A percentile compares a stretch with the other conserved stretches of the same genome.
Evolutionary conservation across 2,329 filamentous ascomycete genomes (phyloP).

Genomic region (Aspergillus fischeri): DNA sequence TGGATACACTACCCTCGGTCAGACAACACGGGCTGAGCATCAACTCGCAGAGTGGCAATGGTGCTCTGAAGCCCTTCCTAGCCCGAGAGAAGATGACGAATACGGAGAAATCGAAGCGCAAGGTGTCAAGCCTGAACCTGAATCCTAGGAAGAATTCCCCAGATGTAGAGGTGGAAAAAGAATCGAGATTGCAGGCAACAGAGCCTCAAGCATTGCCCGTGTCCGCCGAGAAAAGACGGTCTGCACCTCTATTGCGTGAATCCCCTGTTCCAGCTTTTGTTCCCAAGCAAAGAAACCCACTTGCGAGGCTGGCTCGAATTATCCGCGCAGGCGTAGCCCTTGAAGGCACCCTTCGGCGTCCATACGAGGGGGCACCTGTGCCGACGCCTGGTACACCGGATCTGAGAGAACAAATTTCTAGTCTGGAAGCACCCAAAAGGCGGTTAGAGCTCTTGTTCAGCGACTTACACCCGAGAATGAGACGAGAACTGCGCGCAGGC

Average conservation of each 20-base stretch:
- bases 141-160: constrained; percentile 12
- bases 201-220: background rate
- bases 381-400: constrained; percentile 4
- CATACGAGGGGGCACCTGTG: constrained; percentile 3
- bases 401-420: constrained; percentile 8
- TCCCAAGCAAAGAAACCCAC: constrained; percentile 14
- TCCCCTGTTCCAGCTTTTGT: constrained; percentile 2
- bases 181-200: constrained; percentile 4
- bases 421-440: constrained; percentile 21
- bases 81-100: constrained; percentile 25
- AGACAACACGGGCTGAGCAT: constrained; percentile 39
- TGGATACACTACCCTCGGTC: constrained; percentile 50
- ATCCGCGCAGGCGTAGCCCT: constrained; percentile 37
- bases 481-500: constrained; percentile 39
- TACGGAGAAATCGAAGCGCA: constrained; percentile 23
- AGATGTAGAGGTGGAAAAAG: constrained; percentile 9
- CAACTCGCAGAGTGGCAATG: constrained; percentile 24
- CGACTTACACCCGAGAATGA: constrained; percentile 35
- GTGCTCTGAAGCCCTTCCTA: constrained; percentile 23
- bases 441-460: constrained; percentile 33
- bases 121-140: constrained; percentile 19
- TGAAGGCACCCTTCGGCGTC: constrained; percentile 28
- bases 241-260: constrained; percentile 11
- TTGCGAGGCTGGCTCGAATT: constrained; percentile 29
- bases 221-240: constrained; percentile 3